Evolutionary conservation across 2,329 filamentous ascomycete species (phyloP).

Genomic region (Nakataea oryzae): DNA sequence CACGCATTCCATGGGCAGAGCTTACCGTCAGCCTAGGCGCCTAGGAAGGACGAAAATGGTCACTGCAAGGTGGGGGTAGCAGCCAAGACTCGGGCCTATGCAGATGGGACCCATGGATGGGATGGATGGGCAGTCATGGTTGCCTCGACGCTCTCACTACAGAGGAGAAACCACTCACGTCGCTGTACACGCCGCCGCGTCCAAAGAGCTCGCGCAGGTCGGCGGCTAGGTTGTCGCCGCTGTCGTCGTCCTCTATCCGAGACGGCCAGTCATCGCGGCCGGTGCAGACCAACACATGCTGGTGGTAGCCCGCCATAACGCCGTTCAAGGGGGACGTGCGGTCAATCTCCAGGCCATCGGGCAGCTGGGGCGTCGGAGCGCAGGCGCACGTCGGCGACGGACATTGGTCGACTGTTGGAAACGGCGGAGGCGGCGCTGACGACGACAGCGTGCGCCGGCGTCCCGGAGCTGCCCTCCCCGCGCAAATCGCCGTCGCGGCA

Average conservation of each 20-base stretch:
- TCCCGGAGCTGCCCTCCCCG: too few relatives aligned
- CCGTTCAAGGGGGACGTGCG: constrained; percentile 58
- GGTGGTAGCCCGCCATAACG: constrained; percentile 66
- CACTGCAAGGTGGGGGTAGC: neutral
- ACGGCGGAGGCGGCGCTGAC: constrained; percentile 16
- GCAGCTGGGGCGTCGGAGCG: constrained; percentile 53
- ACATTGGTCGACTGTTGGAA: constrained; percentile 44
- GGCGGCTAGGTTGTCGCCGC: constrained; percentile 54
- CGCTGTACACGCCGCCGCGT: constrained; percentile 52
- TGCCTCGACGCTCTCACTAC: too few relatives aligned
- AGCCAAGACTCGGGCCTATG: neutral
- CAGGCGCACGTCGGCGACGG: constrained; percentile 70
- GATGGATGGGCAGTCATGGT: neutral
- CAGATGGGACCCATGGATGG: neutral
- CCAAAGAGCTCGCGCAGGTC: constrained; percentile 63
- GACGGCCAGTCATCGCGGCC: constrained; percentile 73
- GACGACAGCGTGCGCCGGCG: neutral
- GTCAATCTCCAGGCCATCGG: constrained; percentile 65
- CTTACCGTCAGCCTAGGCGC: neutral
- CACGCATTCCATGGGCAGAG: neutral
- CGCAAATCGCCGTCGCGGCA: neutral
- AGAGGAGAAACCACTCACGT: constrained; percentile 40
- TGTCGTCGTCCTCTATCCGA: constrained; percentile 73
- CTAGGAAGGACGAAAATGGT: neutral
- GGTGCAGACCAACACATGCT: constrained; percentile 78